Percentiles rank a stretch among this genome's conserved stretches.
Conservation (phyloP, 805 yeast species). For the Komagataella pseudopastoris region DNA sequence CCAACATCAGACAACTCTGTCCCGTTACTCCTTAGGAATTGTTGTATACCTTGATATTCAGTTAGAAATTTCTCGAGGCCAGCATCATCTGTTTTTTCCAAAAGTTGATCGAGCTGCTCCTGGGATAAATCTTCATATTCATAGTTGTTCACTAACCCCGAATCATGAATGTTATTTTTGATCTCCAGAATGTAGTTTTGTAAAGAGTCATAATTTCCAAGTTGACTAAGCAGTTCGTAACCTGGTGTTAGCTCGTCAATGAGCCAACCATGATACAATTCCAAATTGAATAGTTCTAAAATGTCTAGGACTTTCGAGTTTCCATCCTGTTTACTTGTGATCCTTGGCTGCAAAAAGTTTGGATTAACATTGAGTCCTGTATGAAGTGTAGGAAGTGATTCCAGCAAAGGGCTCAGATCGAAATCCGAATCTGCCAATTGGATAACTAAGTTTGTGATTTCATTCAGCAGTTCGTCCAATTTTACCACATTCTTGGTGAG, state of each 20-base stretch:
- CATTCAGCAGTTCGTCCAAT: conserved; percentile 29
- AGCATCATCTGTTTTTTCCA: background rate
- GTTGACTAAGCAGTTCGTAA: conserved; percentile 1
- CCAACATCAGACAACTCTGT: conserved; percentile 74
- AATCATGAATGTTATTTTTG: background rate
- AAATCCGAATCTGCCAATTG: conserved; percentile 17
- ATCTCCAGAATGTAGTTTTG: conserved; percentile 11
- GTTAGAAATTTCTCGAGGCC: background rate
- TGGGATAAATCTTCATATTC: background rate
- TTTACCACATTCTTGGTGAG: conserved; percentile 10
- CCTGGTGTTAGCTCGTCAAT: conserved; percentile 16
- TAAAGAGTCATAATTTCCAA: conserved; percentile 14
- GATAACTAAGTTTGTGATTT: conserved; percentile 32
- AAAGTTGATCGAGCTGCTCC: background rate
- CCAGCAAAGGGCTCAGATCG: conserved; percentile 27
- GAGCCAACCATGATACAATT: conserved; percentile 78
- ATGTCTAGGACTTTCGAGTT: conserved; percentile 7
- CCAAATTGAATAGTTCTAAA: conserved; percentile 11
- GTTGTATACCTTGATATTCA: conserved; percentile 5
- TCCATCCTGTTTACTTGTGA: conserved; percentile 3
- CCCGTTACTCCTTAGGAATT: conserved; percentile 44
- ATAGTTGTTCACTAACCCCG: background rate
- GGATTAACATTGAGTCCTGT: conserved; percentile 69
- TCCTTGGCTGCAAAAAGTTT: conserved; percentile 29
- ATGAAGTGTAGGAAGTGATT: conserved; percentile 47